These are phyloP conservation scores for Stachybotrys elegans DNA, from an alignment of 2,329 filamentous ascomycete species.

Conservation along the genomic window DNA sequence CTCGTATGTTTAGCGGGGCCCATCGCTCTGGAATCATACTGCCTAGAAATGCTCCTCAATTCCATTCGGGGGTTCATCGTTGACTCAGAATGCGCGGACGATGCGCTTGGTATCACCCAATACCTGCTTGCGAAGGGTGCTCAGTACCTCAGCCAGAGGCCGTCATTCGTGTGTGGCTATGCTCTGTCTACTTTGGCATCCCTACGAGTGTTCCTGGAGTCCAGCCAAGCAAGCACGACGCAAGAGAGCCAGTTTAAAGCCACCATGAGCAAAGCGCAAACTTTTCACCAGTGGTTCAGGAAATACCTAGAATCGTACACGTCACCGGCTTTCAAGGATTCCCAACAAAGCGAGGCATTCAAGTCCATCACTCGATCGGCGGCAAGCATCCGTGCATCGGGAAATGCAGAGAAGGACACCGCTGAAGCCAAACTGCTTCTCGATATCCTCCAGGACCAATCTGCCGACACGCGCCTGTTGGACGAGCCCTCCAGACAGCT, in stretches of 20 bases:
- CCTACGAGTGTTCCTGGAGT: slow-evolving; percentile 68
- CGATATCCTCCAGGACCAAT: slow-evolving; percentile 73
- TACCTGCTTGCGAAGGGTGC: slow-evolving; percentile 72
- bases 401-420: slow-evolving; percentile 63
- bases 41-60: slow-evolving; percentile 84
- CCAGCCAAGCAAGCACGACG: slow-evolving; percentile 71
- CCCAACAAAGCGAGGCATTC: slow-evolving; percentile 52
- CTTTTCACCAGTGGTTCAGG: slow-evolving; percentile 75
- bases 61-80: slow-evolving; percentile 73
- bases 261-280: slow-evolving; percentile 69
- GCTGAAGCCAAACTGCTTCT: slow-evolving; percentile 76
- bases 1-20: slow-evolving; percentile 73
- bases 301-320: slow-evolving; percentile 61
- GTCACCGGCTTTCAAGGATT: slow-evolving; percentile 45
- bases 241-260: slow-evolving; percentile 77
- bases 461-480: slow-evolving; percentile 57
- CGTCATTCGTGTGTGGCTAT: slow-evolving; percentile 77
- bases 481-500: slow-evolving; percentile 64
- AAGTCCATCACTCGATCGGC: slow-evolving; percentile 64
- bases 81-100: slow-evolving; percentile 83
- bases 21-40: slow-evolving; percentile 71
- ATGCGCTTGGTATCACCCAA: slow-evolving; percentile 79
- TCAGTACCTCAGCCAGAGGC: slow-evolving; percentile 56
- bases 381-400: slow-evolving; percentile 59
- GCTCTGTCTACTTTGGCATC: slow-evolving; percentile 75